Conservation (phyloP, 2,329 filamentous ascomycete species). For the Diplodia mutila region DNA sequence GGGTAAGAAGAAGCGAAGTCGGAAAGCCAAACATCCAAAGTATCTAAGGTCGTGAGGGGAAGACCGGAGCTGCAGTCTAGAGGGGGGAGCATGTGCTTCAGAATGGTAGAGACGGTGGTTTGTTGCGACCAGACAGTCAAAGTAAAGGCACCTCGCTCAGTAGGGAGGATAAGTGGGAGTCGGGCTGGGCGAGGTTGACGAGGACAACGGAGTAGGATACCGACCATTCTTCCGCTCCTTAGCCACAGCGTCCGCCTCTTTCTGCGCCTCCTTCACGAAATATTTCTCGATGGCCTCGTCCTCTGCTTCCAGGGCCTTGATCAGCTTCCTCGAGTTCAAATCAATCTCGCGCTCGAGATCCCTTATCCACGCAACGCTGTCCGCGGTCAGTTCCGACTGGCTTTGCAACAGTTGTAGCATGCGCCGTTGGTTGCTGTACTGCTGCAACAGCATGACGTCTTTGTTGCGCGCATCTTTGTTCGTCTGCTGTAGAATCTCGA, state of each 20-base stretch:
- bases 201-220: conserved; percentile 17
- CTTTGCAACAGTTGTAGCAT: not conserved
- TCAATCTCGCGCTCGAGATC: conserved; percentile 1
- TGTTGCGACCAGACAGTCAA: not conserved
- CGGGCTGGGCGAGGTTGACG: conserved; percentile 7
- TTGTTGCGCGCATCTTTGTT: conserved; percentile 14
- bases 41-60: not conserved
- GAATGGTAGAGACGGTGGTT: not conserved
- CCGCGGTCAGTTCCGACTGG: not conserved
- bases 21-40: not conserved
- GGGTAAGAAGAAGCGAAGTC: conserved; percentile 1
- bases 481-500: conserved; percentile 22
- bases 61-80: not conserved
- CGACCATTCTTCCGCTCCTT: not conserved
- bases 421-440: conserved; percentile 6
- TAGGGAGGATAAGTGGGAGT: conserved; percentile 7
- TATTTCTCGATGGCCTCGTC: conserved; percentile 35
- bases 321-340: not conserved
- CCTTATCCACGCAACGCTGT: conserved; percentile 2
- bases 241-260: not conserved
- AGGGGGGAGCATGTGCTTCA: not conserved
- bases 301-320: not conserved
- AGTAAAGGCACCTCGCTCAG: not conserved
- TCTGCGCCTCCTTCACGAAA: not conserved
- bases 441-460: not conserved